These are phyloP conservation scores for Quambalaria eucalypti DNA, from an alignment of 1,284 basidiomycete species.

Conservation along the genomic window DNA sequence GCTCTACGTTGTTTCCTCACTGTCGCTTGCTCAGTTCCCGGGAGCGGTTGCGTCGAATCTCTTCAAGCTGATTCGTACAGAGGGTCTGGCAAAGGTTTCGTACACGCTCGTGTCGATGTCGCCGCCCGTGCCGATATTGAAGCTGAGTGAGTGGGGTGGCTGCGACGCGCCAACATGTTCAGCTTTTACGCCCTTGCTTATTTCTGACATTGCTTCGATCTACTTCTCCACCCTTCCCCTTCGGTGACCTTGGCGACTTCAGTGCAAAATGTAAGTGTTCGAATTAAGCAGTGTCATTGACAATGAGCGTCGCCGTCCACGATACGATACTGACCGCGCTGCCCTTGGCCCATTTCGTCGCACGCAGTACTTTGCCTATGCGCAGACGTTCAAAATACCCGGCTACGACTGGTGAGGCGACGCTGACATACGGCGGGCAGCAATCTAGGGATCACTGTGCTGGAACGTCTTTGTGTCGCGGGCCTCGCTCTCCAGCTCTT, in stretches of 20 bases:
- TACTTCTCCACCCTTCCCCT: slow-evolving; percentile 14
- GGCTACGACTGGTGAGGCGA: no score
- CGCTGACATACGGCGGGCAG: no score
- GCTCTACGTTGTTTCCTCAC: slow-evolving; percentile 1
- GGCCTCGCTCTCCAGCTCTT: no score
- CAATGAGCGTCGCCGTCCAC: no score
- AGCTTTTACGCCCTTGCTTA: slow-evolving; percentile 1
- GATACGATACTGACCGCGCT: no score
- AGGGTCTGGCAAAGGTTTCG: slow-evolving; percentile 86
- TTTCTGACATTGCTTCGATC: background rate
- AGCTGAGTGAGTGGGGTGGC: slow-evolving; percentile 10
- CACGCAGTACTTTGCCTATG: slow-evolving; percentile 13
- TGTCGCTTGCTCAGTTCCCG: no score
- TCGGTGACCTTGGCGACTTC: slow-evolving; percentile 18
- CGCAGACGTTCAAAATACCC: slow-evolving; percentile 11
- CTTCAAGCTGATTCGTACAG: slow-evolving; percentile 86
- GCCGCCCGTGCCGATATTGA: slow-evolving; percentile 29
- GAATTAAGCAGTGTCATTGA: no score
- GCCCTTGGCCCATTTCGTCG: no score
- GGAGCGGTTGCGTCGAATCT: slow-evolving; percentile 78
- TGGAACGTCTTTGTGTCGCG: no score
- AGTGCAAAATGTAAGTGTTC: slow-evolving; percentile 19
- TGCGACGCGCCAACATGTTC: background rate
- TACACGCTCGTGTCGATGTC: slow-evolving; percentile 85
- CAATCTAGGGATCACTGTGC: no score